Evolutionary conservation across 768 basidiomycete species (phyloP), one percentile per base, ranked within the genome.

Genomic region (Royoungia palumana): DNA sequence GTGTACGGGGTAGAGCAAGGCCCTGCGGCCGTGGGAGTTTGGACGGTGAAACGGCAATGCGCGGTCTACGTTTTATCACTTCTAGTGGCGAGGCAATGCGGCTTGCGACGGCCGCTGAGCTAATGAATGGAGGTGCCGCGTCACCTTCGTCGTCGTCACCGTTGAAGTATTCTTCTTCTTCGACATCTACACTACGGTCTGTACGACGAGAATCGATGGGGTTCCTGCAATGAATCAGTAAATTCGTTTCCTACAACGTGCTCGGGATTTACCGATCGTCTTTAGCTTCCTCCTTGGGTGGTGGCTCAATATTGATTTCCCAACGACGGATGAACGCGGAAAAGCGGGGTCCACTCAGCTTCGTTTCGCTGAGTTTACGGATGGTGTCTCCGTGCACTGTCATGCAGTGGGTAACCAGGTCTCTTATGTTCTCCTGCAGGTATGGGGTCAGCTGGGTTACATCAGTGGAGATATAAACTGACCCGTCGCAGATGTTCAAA

Each of bases 161-260:
- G 58, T 94, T 92, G 78, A 96, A 97, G 72, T 96, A 98, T 50
- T 86, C 81, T 65, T 98, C 94, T 65, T 98, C 94, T 52, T 89
- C 87, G 6, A 75, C 75, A 54, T 90, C 89, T 49, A 83, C 66
- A 28, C 70, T 64, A 27, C 77, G 78, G 36, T 75, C 77, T 47
- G 50, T 59, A 67, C 70, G 53, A 59, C 71, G 52, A 17, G 74
- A 69, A 70, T 69, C 64, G 44, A 73, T 70, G 36, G 61, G 39
- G 52, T 70, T 62, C 57, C 79, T 81, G 55, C 36, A 28, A 44
- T 34, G 54, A 49, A 47, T 58, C 46, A 51, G 51, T 24, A 51
- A 47, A 41, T 5, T 11, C 45, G 22, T 35, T 28, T 41, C 35
- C 44, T 52, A 34, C 19, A 22, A 22, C 28, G 14, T 30, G 63